Evolutionary conservation across 1,139 yeast genomes (phyloP).

Genomic region (Meyerozyma guilliermondii): DNA sequence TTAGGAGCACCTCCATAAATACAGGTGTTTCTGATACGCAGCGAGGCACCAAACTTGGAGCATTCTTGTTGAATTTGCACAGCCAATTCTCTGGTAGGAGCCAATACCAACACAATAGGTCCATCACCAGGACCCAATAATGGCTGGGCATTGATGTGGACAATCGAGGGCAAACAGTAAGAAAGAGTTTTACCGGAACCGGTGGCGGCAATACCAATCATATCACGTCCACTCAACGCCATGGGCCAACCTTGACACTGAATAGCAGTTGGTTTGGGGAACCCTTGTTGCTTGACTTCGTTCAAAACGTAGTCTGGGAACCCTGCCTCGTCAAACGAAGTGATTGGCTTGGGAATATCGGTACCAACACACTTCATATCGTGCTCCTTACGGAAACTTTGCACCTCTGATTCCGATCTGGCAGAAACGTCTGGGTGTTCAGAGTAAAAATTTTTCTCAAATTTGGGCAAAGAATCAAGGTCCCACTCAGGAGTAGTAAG

Average conservation of each 20-base stretch:
- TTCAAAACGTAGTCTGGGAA: conserved; percentile 89
- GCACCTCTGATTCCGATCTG: conserved; percentile 71
- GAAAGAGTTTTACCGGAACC: conserved; percentile 98
- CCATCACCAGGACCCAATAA: conserved; percentile 91
- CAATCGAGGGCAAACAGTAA: conserved; percentile 93
- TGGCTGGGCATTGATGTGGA: conserved; percentile 97
- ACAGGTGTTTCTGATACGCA: conserved; percentile 95
- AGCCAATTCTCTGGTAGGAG: conserved; percentile 98
- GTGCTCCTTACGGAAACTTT: conserved; percentile 69
- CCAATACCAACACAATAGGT: conserved; percentile 90
- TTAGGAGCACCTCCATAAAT: conserved; percentile 99
- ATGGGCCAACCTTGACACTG: conserved; percentile 99
- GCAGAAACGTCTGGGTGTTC: conserved; percentile 76
- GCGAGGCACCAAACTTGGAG: conserved; percentile 85
- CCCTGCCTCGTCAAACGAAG: conserved; percentile 91
- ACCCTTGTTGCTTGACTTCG: conserved; percentile 90
- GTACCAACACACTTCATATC: conserved; percentile 83
- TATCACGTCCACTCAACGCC: conserved; percentile 98
- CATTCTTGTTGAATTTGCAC: conserved; percentile 96
- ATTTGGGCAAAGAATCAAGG: conserved; percentile 69
- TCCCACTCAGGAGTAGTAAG: conserved; percentile 77
- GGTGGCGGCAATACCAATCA: conserved; percentile 98
- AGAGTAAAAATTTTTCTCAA: conserved; percentile 90
- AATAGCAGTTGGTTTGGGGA: conserved; percentile 89
- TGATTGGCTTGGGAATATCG: conserved; percentile 92